Evolutionary conservation across 768 basidiomycete species (phyloP), one percentile per base, ranked within the genome.

Genomic region (Podaxis mareebaensis): DNA sequence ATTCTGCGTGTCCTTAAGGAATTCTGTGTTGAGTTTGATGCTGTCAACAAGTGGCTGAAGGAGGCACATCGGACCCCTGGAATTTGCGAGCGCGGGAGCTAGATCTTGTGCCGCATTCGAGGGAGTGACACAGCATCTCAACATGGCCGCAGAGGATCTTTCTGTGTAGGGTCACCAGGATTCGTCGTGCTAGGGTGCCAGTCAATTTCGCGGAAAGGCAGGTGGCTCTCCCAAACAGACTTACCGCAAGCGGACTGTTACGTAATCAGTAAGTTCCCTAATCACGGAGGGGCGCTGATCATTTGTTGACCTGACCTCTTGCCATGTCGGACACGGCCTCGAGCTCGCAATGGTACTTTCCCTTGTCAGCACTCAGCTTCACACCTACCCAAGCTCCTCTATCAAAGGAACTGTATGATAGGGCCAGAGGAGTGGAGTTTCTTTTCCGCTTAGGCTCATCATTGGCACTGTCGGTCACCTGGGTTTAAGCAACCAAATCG

Each of bases 401-500:
- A 26, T 81, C 86, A 67, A 86, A 83, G 66, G 89, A 94, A 71
- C 80, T 93, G 22, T 89, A 90, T 71, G 91, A 92, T 69, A 82
- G 93, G 59, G 85, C 90, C 42, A 82, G 89, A 74, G 93, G 93
- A 36, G 83, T 94, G 64, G 93, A 95, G 71, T 93, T 94, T 76
- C 81, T 95, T 36, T 93, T 89, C 73, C 89, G 93, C 59, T 72
- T 94, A 58, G 93, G 92, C 36, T 86, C 88, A 36, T 90, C 90
- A 62, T 81, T 95, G 36, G 83, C 78, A 64, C 77, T 95, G 93
- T 95, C 68, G 69, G 93, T 84, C 52, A 38, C 58, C 26, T 57
- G 26, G 69, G 13, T 64, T 60, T 38, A 63, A 48, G 69, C 36
- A 11, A 58, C 24, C 13, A 44, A 59, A 54, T 64, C 60, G 61